Evolutionary conservation across 108 stramenopile species (phyloP).

Genomic region (Fragilaria radians): DNA sequence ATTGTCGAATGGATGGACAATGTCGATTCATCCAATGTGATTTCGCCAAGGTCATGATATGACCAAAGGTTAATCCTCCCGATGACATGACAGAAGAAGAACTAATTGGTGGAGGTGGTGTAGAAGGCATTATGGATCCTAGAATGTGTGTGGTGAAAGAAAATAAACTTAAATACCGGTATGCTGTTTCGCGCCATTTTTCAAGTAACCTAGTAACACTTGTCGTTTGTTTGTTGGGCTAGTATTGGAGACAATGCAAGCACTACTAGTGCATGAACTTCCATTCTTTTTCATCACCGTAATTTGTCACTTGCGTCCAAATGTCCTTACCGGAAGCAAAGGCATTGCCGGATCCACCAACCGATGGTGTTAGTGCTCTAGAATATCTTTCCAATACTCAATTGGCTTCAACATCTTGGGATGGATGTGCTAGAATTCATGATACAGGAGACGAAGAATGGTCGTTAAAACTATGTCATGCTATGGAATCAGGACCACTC

Average conservation of each 20-base stretch:
- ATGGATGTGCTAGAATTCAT: conserved; percentile 64
- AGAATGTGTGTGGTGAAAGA: no score
- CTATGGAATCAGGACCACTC: conserved; percentile 67
- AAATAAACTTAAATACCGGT: no score
- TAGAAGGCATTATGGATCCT: no score
- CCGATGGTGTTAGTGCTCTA: conserved; percentile 77
- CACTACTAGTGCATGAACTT: no score
- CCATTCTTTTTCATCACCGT: no score
- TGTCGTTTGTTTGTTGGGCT: no score
- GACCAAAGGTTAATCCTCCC: not conserved
- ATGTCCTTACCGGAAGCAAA: conserved; percentile 51
- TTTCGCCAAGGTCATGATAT: not conserved
- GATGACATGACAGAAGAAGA: no score
- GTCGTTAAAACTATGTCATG: conserved; percentile 17
- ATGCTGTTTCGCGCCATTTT: no score
- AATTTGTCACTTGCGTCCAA: no score
- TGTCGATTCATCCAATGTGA: not conserved
- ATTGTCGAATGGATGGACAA: not conserved
- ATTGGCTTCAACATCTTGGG: conserved; percentile 71
- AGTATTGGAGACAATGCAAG: no score
- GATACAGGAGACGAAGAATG: conserved; percentile 30
- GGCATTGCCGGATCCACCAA: conserved; percentile 51
- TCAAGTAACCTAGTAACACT: no score
- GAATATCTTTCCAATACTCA: conserved; percentile 22
- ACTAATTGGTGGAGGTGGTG: no score